A percentile compares a stretch with the other conserved stretches of the same genome.
Conservation (phyloP, 208 protist genomes). For the Trypanosoma melophagium region DNA sequence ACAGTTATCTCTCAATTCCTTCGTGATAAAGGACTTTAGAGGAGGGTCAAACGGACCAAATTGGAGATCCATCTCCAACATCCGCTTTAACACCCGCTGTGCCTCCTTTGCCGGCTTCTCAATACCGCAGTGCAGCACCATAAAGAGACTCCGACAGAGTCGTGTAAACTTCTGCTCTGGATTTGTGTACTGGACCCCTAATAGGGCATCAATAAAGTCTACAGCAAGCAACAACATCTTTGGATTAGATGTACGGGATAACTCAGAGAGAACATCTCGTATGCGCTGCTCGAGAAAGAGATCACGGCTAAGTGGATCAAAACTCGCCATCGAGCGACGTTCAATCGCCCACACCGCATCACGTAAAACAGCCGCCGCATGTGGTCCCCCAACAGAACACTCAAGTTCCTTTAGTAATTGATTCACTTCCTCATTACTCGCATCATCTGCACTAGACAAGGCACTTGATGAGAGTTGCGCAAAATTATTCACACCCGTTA, state of each 20-base stretch:
- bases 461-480: background rate
- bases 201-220: constrained; percentile 77
- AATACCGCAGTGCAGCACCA: constrained; percentile 70
- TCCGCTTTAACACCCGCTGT: constrained; percentile 73
- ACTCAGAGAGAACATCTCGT: constrained; percentile 72
- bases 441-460: constrained; percentile 32
- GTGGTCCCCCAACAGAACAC: constrained; percentile 60
- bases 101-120: constrained; percentile 63
- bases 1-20: constrained; percentile 84
- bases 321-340: constrained; percentile 66
- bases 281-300: constrained; percentile 83
- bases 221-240: constrained; percentile 56
- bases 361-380: constrained; percentile 65
- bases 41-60: constrained; percentile 49
- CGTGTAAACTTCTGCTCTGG: constrained; percentile 78
- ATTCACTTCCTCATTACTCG: constrained; percentile 76
- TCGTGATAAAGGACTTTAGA: constrained; percentile 80
- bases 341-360: constrained; percentile 82
- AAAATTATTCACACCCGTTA: constrained; percentile 11
- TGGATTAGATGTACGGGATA: constrained; percentile 56
- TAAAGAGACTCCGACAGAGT: constrained; percentile 76
- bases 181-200: constrained; percentile 81
- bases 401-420: constrained; percentile 77
- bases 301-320: constrained; percentile 75
- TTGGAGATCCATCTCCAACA: constrained; percentile 63